Evolutionary conservation across 192 early-diverging fungal species (phyloP), one percentile per base, ranked within the genome.

Genomic region (Gaertneriomyces sp.): DNA sequence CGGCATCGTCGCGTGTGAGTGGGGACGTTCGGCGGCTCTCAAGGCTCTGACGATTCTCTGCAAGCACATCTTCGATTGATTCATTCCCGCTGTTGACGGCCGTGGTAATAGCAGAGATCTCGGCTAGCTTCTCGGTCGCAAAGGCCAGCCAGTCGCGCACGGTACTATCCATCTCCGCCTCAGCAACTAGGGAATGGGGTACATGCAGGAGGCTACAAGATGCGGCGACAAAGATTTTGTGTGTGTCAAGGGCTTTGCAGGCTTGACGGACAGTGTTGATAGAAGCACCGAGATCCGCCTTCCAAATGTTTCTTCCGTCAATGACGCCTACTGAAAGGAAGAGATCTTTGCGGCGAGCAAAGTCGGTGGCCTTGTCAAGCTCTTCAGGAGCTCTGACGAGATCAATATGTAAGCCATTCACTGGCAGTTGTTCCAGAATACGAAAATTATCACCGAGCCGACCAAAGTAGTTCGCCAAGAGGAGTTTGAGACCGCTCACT

Each of bases 251-350:
- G 45, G 80, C 82, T 19, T 63, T 58, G 45, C 92, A 80, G 47
- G 91, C 88, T 61, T 84, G 79, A 54, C 83, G 56, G 61, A 87
- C 90, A 12, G 84, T 68, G 14, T 70, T 76, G 41, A 98, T 80
- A 54, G 91, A 87, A 62, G 80, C 75, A 61, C 74, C 80, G 49
- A 96, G 73, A 81, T 97, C 90, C 63, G 87, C 82, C 82, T 94
- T 95, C 96, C 96, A 98, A 77, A 98, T 89, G 87, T 98, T 97
- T 66, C 96, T 89, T 45, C 96, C 96, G 77, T 97, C 88, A 61
- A 98, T 84, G 47, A 98, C 80, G 75, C 96, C 96, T 58, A 93
- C 79, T n/a, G 93, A 96, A n/a, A 98, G 81, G 46, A 83, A 67
- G 70, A 90, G 77, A 64, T 78, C 79, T 17, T 73, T 70, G 42